phyloP scores from a whole-genome alignment of 78 protist genomes.

The Protostelium mycophagum region DNA sequence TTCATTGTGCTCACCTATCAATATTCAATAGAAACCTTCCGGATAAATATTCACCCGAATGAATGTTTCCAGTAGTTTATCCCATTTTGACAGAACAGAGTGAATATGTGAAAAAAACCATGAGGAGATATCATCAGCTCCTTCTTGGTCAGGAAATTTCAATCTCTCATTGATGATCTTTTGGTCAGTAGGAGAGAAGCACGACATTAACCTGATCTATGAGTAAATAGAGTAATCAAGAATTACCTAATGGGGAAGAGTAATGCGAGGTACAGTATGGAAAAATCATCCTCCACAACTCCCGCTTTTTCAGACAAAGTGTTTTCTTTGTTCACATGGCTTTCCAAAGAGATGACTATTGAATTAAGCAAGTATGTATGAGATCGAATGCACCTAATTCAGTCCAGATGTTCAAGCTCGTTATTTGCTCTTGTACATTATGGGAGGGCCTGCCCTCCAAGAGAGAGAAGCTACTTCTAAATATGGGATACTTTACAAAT shows the following conservation, averaged over 20 bases:
- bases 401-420: not conserved
- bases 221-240: too few relatives aligned
- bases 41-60: too few relatives aligned
- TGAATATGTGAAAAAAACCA: too few relatives aligned
- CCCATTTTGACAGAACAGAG: too few relatives aligned
- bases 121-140: too few relatives aligned
- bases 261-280: not conserved
- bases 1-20: not conserved
- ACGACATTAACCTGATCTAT: too few relatives aligned
- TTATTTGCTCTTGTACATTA: not conserved
- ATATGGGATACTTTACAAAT: not conserved
- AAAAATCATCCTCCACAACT: not conserved
- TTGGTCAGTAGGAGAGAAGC: too few relatives aligned
- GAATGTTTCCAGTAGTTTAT: too few relatives aligned
- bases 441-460: not conserved
- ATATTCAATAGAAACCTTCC: too few relatives aligned
- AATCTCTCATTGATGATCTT: too few relatives aligned
- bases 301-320: not conserved
- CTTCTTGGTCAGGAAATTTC: too few relatives aligned
- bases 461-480: not conserved
- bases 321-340: not conserved
- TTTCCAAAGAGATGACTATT: not conserved
- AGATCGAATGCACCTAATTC: not conserved
- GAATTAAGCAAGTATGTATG: not conserved
- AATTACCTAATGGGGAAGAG: not conserved